Evolutionary conservation across 495 filamentous ascomycete species (phyloP).

Genomic region (Penicillium herquei): DNA sequence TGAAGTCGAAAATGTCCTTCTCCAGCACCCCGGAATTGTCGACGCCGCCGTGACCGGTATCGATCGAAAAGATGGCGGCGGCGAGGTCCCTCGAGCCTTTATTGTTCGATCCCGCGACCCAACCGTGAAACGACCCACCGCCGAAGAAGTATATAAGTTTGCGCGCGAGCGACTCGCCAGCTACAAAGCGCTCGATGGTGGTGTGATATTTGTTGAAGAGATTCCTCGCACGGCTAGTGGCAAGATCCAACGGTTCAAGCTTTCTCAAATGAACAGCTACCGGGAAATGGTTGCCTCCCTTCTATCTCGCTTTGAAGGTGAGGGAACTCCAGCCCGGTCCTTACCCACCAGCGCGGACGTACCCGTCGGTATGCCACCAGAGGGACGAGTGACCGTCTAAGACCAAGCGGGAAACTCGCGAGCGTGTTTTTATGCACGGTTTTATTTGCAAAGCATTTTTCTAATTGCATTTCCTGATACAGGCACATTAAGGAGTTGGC

Average conservation of each 20-base stretch:
- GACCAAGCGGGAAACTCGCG: neutral
- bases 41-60: conserved; percentile 83
- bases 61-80: conserved; percentile 46
- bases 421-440: neutral
- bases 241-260: conserved; percentile 65
- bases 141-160: conserved; percentile 61
- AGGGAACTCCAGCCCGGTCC: neutral
- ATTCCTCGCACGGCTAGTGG: conserved; percentile 78
- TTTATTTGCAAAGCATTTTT: neutral
- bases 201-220: conserved; percentile 68
- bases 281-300: conserved; percentile 45
- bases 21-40: conserved; percentile 63
- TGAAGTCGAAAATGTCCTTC: conserved; percentile 76
- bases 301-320: conserved; percentile 30
- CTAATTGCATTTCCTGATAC: neutral
- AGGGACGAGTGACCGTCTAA: conserved; percentile 13
- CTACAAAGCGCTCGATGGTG: conserved; percentile 70
- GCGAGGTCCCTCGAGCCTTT: conserved; percentile 72
- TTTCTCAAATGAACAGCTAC: conserved; percentile 46
- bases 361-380: conserved; percentile 11
- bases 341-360: conserved; percentile 15
- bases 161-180: conserved; percentile 57
- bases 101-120: conserved; percentile 53
- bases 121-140: conserved; percentile 35
- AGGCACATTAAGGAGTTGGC: neutral